A percentile compares a stretch with the other conserved stretches of the same genome.
phyloP scores from a whole-genome alignment of 345 rosid genomes.

The Salix caprea region DNA sequence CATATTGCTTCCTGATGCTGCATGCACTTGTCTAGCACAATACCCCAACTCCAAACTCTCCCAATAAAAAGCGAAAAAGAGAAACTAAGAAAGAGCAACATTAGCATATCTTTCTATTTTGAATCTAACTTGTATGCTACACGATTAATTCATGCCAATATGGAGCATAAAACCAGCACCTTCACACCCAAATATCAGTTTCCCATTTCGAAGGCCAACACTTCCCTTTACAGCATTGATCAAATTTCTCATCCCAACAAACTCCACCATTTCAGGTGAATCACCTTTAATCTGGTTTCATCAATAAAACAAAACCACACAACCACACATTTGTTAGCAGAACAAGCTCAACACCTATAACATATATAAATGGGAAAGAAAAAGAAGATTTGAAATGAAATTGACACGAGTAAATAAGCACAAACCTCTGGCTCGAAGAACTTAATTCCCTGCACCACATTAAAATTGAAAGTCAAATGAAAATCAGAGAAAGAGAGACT shows the following conservation, averaged over 20 bases:
- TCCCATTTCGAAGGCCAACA: conserved; percentile 71
- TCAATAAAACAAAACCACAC: conserved; percentile 17
- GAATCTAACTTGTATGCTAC: conserved; percentile 1
- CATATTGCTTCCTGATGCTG: too few relatives aligned
- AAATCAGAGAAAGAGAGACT: background rate
- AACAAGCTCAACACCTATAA: background rate
- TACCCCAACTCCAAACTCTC: too few relatives aligned
- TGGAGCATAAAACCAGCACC: conserved; percentile 36
- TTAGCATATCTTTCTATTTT: background rate
- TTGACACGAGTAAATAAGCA: conserved; percentile 9
- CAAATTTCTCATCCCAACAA: conserved; percentile 78
- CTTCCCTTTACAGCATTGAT: conserved; percentile 65
- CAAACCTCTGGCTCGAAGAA: conserved; percentile 97
- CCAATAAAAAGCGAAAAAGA: too few relatives aligned
- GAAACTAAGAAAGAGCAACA: background rate
- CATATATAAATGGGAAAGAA: background rate
- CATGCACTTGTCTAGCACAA: too few relatives aligned
- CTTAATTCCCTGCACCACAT: conserved; percentile 71
- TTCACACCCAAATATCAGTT: conserved; percentile 67
- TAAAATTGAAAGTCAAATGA: conserved; percentile 24
- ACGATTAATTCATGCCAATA: conserved; percentile 2
- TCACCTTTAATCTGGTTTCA: conserved; percentile 79
- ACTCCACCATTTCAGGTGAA: conserved; percentile 92
- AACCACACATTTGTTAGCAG: background rate
- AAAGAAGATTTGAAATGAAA: conserved; percentile 7